A percentile compares a stretch with the other conserved stretches of the same genome.
phyloP scores from a whole-genome alignment of 2,329 filamentous ascomycete genomes.

The Xylariaceae sp. region DNA sequence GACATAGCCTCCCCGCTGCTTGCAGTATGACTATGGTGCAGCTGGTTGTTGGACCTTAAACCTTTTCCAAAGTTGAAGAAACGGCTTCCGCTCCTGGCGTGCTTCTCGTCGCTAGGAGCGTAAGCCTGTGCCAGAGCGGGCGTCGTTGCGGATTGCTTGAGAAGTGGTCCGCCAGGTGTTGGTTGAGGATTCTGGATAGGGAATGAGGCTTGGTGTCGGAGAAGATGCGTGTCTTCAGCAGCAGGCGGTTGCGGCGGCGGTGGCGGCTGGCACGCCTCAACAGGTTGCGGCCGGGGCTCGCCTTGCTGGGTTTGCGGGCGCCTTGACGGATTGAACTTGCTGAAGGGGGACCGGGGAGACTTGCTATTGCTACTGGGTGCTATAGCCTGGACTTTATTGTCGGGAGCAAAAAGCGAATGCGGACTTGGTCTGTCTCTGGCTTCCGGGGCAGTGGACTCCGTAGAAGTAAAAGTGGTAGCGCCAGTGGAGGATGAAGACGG shows the following conservation, averaged over 20 bases:
- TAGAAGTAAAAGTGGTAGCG: constrained; percentile 17
- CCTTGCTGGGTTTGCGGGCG: constrained; percentile 21
- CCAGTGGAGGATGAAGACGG: constrained; percentile 24
- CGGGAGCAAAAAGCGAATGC: constrained; percentile 20
- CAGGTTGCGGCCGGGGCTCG: constrained; percentile 11
- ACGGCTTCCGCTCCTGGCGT: constrained; percentile 29
- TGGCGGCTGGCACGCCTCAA: constrained; percentile 10
- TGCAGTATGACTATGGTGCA: constrained; percentile 21
- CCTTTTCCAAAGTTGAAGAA: constrained; percentile 31
- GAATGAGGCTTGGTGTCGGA: constrained; percentile 18
- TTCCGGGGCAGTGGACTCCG: constrained; percentile 20
- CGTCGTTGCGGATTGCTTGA: constrained; percentile 20
- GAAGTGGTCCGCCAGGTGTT: constrained; percentile 17
- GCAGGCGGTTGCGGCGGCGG: constrained; percentile 20
- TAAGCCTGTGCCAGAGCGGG: constrained; percentile 13
- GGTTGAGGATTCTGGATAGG: constrained; percentile 17
- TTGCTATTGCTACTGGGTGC: constrained; percentile 26
- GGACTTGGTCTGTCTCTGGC: constrained; percentile 21
- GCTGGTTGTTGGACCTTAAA: constrained; percentile 23
- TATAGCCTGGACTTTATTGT: constrained; percentile 24
- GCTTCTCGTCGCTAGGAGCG: constrained; percentile 25
- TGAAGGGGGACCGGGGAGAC: constrained; percentile 31
- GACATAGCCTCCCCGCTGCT: constrained; percentile 26
- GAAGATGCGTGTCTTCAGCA: constrained; percentile 24
- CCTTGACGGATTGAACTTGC: constrained; percentile 27